A percentile compares a stretch with the other conserved stretches of the same genome.
phyloP scores from a whole-genome alignment of 148 eudicot species.

The Vaccinium myrtillus region DNA sequence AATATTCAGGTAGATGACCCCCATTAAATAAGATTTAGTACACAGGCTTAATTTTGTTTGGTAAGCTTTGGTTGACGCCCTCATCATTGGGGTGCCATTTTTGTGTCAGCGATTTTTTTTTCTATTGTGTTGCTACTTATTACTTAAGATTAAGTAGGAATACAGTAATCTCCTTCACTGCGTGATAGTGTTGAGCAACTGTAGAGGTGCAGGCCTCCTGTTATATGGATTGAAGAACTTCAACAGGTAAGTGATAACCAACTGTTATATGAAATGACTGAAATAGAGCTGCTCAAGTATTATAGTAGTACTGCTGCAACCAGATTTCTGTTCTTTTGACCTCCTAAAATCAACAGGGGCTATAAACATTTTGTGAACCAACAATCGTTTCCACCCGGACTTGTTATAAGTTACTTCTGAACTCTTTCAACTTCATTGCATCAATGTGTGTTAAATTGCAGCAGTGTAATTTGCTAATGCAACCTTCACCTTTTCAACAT shows the following conservation, averaged over 20 bases:
- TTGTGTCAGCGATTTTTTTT: background rate
- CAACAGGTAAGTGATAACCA: background rate
- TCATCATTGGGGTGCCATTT: constrained; percentile 1
- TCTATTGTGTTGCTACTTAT: background rate
- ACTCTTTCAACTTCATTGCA: background rate
- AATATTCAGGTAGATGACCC: background rate
- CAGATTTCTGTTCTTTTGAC: background rate
- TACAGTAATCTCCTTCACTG: background rate
- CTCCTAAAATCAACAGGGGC: background rate
- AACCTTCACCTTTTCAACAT: background rate
- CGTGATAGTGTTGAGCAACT: background rate
- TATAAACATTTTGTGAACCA: background rate
- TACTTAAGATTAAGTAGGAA: background rate
- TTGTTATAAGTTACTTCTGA: background rate
- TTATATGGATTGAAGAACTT: background rate
- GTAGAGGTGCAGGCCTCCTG: background rate
- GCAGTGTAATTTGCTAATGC: background rate
- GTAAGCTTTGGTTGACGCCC: background rate
- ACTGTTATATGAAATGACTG: background rate
- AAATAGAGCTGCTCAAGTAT: background rate
- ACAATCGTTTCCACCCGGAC: background rate
- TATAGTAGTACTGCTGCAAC: background rate
- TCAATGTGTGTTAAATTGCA: background rate
- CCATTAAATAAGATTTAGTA: background rate
- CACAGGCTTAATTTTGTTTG: background rate